Conservation (phyloP, 2,329 filamentous ascomycete genomes). For the Byssochlamys sp. region DNA sequence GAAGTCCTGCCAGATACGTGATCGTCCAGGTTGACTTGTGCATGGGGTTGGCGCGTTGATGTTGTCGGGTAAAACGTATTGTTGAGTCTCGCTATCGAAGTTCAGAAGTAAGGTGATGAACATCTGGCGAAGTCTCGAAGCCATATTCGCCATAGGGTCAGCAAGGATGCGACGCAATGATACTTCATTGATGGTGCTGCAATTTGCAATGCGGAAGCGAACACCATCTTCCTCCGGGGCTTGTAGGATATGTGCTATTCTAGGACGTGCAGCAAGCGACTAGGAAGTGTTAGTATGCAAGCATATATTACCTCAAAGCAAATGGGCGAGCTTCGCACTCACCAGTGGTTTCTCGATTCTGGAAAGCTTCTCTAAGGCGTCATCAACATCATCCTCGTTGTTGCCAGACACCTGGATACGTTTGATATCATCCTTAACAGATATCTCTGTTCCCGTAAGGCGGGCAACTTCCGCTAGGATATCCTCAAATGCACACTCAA, state of each 20-base stretch:
- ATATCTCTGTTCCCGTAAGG: slow-evolving; percentile 19
- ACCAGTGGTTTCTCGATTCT: slow-evolving; percentile 21
- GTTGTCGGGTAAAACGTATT: slow-evolving; percentile 8
- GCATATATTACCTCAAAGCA: background rate
- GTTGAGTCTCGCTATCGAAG: slow-evolving; percentile 9
- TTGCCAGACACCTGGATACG: slow-evolving; percentile 18
- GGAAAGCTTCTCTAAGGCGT: slow-evolving; percentile 19
- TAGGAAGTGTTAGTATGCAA: slow-evolving; percentile 4
- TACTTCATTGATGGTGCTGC: slow-evolving; percentile 10
- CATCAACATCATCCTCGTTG: slow-evolving; percentile 14
- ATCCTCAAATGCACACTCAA: slow-evolving; percentile 10
- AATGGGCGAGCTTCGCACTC: slow-evolving; percentile 4
- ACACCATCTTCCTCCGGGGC: slow-evolving; percentile 1
- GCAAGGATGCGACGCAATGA: slow-evolving; percentile 15
- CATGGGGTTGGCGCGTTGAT: slow-evolving; percentile 10
- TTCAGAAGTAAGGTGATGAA: slow-evolving; percentile 14
- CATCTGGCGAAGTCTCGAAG: slow-evolving; percentile 12
- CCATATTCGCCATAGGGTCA: slow-evolving; percentile 9
- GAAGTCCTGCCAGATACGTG: slow-evolving; percentile 23
- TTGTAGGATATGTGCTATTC: slow-evolving; percentile 13
- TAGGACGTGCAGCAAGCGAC: slow-evolving; percentile 11
- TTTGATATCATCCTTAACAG: slow-evolving; percentile 11
- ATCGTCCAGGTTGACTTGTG: slow-evolving; percentile 12
- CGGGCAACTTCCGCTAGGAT: slow-evolving; percentile 14
- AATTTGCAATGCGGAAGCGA: slow-evolving; percentile 12